A percentile compares a stretch with the other conserved stretches of the same genome.
phyloP scores from a whole-genome alignment of 352 stramenopile genomes.

The Globisporangium abappressorium region DNA sequence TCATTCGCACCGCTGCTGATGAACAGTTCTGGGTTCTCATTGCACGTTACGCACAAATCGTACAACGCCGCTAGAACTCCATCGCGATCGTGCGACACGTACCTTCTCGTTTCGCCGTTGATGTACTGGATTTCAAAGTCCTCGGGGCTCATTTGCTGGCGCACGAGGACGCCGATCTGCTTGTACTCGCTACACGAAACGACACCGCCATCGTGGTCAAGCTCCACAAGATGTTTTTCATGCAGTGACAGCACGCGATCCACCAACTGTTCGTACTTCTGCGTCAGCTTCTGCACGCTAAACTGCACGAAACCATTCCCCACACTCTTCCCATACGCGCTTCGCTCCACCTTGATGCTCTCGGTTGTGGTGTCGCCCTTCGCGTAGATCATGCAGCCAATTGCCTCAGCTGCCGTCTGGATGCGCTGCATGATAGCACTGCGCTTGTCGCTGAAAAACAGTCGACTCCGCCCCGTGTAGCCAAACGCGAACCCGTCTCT shows the following conservation, averaged over 20 bases:
- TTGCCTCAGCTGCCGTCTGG: conserved; percentile 45
- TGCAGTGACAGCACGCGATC: conserved; percentile 64
- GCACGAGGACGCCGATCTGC: conserved; percentile 72
- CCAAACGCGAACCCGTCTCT: conserved; percentile 63
- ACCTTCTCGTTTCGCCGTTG: conserved; percentile 58
- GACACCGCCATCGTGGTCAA: conserved; percentile 47
- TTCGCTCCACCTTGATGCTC: conserved; percentile 45
- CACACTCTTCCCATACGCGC: conserved; percentile 39
- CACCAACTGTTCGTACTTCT: conserved; percentile 52
- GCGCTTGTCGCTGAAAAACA: conserved; percentile 73
- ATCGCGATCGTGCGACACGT: conserved; percentile 64
- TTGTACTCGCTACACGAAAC: conserved; percentile 61
- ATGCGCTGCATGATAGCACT: conserved; percentile 51
- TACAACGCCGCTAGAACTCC: conserved; percentile 74
- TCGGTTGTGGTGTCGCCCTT: conserved; percentile 34
- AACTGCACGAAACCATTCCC: conserved; percentile 73
- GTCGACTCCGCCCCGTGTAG: conserved; percentile 56
- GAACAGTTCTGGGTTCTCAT: conserved; percentile 69
- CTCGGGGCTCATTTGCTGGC: conserved; percentile 31
- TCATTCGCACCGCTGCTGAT: conserved; percentile 71
- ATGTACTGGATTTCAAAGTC: conserved; percentile 79
- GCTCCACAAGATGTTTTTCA: conserved; percentile 65
- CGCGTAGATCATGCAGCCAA: conserved; percentile 55
- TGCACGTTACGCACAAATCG: conserved; percentile 73
- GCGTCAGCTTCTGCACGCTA: conserved; percentile 55